Percentiles rank a stretch among this genome's conserved stretches.
phyloP scores from a whole-genome alignment of 371 early-diverging fungal genomes.

The Mortierella sp. region DNA sequence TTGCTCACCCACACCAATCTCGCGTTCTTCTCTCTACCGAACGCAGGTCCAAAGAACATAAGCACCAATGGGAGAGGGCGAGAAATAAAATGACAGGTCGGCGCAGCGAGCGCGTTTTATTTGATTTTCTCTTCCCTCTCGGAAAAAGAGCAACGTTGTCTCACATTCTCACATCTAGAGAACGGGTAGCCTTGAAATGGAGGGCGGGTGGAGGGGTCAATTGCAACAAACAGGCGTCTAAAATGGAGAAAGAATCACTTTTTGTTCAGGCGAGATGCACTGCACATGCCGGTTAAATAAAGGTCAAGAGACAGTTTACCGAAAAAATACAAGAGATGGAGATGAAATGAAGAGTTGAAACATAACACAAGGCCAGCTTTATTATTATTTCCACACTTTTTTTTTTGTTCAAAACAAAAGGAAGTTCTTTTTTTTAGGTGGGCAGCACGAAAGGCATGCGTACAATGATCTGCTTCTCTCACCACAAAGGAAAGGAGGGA shows the following conservation, averaged over 20 bases:
- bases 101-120: background rate
- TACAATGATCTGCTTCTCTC: too few species aligned
- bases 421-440: background rate
- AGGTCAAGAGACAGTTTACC: background rate
- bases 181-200: background rate
- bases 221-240: background rate
- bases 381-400: background rate
- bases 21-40: background rate
- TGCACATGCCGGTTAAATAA: background rate
- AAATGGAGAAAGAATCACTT: background rate
- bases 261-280: background rate
- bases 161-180: background rate
- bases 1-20: constrained; percentile 3
- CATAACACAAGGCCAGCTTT: constrained; percentile 10
- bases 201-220: background rate
- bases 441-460: background rate
- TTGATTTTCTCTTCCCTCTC: background rate
- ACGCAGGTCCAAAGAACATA: too few species aligned
- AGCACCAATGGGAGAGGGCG: background rate
- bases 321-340: background rate
- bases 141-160: background rate
- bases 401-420: background rate
- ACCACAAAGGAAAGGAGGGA: background rate
- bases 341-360: background rate
- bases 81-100: background rate